Evolutionary conservation across 2,329 filamentous ascomycete genomes (phyloP).

Genomic region (Pseudocercospora eumusae): DNA sequence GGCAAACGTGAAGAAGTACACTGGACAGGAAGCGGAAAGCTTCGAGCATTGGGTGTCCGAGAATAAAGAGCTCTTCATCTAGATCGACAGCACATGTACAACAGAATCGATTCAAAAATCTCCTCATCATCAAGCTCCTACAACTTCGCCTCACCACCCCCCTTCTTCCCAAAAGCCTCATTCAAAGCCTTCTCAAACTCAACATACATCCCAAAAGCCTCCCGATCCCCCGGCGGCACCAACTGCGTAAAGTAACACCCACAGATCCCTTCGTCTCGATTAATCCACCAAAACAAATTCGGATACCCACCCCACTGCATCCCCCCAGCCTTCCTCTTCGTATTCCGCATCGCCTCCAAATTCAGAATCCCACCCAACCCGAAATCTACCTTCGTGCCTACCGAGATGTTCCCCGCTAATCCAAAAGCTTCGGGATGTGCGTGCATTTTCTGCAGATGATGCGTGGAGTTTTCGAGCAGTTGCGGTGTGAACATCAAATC

Average conservation of each 20-base stretch:
- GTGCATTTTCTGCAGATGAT: conserved; percentile 24
- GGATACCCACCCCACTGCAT: conserved; percentile 50
- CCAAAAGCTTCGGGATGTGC: conserved; percentile 29
- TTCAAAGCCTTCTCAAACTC: conserved; percentile 47
- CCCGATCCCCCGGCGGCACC: conserved; percentile 45
- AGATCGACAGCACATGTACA: neutral
- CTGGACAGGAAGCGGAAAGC: conserved; percentile 33
- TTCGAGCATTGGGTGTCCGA: conserved; percentile 42
- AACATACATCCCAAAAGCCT: conserved; percentile 39
- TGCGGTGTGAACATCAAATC: conserved; percentile 53
- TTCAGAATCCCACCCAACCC: conserved; percentile 49
- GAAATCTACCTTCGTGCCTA: conserved; percentile 38
- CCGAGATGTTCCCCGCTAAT: conserved; percentile 39
- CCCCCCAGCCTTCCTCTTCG: conserved; percentile 42
- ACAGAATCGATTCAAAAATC: too few species aligned
- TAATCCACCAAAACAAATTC: conserved; percentile 51
- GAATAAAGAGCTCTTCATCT: conserved; percentile 32
- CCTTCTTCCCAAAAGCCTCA: conserved; percentile 14
- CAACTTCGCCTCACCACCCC: neutral
- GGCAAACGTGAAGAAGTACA: conserved; percentile 41
- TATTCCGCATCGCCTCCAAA: conserved; percentile 39
- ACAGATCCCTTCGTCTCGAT: conserved; percentile 43
- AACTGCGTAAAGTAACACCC: conserved; percentile 46
- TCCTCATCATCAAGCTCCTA: neutral
- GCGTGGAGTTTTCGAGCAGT: conserved; percentile 43